Evolutionary conservation across 2,329 filamentous ascomycete genomes (phyloP).

Genomic region (Monilinia laxa): DNA sequence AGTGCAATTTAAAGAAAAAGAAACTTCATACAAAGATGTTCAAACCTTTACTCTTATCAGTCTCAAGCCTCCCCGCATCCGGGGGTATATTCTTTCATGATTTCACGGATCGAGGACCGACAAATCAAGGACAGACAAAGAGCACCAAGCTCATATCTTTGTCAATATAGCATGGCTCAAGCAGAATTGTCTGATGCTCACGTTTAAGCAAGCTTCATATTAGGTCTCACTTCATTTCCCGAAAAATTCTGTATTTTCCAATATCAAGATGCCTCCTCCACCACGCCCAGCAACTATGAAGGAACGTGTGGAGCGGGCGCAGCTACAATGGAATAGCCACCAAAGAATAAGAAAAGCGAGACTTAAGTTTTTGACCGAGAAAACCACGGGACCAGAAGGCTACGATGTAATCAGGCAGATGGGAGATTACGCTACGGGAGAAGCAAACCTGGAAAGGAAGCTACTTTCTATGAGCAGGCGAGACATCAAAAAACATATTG

Average conservation of each 20-base stretch:
- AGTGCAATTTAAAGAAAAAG: neutral
- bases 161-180: neutral
- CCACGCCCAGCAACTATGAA: neutral
- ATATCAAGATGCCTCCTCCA: slow-evolving; percentile 12
- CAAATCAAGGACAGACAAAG: slow-evolving; percentile 6
- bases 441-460: neutral
- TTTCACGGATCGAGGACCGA: neutral
- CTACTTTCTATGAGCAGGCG: neutral
- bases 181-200: neutral
- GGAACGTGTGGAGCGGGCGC: neutral
- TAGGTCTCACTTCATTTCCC: too few species aligned
- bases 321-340: neutral
- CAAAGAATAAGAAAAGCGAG: neutral
- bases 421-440: neutral
- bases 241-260: neutral
- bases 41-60: neutral
- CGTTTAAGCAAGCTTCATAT: neutral
- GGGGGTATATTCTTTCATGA: neutral
- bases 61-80: slow-evolving; percentile 4
- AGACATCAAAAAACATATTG: too few species aligned
- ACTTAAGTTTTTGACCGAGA: neutral
- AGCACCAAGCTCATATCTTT: neutral
- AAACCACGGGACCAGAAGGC: neutral
- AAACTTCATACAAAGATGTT: neutral
- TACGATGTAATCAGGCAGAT: neutral